phyloP scores from a whole-genome alignment of 108 stramenopile species.

The Cyclostephanos tholiformis region DNA sequence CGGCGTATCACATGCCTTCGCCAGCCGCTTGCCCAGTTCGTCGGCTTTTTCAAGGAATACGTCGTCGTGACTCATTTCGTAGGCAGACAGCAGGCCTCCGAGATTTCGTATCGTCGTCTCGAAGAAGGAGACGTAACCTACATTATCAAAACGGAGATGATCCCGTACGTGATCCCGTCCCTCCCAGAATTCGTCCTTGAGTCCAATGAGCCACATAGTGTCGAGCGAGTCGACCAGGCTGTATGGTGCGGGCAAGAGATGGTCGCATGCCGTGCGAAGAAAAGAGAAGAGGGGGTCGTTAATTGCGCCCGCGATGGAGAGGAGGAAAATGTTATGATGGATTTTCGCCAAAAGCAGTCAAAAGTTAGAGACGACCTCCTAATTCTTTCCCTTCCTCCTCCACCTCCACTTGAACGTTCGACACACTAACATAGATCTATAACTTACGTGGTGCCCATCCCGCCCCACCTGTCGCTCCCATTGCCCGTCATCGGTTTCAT shows the following conservation, averaged over 20 bases:
- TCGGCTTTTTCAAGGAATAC: conserved; percentile 79
- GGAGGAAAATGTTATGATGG: no score
- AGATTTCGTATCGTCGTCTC: conserved; percentile 98
- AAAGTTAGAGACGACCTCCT: no score
- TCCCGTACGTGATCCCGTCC: conserved; percentile 85
- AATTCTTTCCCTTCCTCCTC: no score
- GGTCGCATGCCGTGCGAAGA: no score
- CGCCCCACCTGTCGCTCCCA: conserved; percentile 73
- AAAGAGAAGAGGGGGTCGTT: no score
- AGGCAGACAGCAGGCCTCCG: conserved; percentile 93
- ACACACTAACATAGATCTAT: no score
- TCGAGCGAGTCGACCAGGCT: conserved; percentile 92
- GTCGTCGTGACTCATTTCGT: conserved; percentile 75
- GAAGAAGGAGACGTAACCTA: conserved; percentile 84
- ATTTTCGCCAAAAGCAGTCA: no score
- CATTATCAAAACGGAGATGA: conserved; percentile 54
- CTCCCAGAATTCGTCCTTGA: conserved; percentile 92
- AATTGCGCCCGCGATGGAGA: no score
- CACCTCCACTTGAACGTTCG: no score
- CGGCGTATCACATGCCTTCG: conserved; percentile 65
- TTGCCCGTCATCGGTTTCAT: conserved; percentile 55
- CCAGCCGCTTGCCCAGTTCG: conserved; percentile 67
- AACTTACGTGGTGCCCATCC: conserved; percentile 82
- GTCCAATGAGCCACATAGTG: conserved; percentile 95
- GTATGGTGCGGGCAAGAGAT: no score